Conservation (phyloP, 352 stramenopile species). For the Globisporangium parvum region DNA sequence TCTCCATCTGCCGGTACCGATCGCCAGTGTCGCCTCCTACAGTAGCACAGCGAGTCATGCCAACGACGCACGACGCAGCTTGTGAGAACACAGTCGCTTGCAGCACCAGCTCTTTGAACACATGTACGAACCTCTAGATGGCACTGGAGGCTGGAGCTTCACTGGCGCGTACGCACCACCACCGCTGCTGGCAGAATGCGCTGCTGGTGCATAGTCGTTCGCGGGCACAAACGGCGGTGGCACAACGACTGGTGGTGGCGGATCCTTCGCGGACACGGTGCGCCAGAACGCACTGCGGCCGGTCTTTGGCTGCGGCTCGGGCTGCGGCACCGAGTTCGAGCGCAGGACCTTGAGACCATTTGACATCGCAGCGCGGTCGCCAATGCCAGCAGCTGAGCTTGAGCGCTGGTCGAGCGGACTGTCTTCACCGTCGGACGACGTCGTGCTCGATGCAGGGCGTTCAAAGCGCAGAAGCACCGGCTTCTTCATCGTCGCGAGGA, state of each 20-base stretch:
- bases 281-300: slow-evolving; percentile 60
- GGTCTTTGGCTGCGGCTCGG: slow-evolving; percentile 19
- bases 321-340: slow-evolving; percentile 43
- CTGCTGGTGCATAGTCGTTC: neutral
- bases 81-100: neutral
- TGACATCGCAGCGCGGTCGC: slow-evolving; percentile 24
- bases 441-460: slow-evolving; percentile 37
- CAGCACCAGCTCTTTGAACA: too few relatives aligned
- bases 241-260: neutral
- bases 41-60: neutral
- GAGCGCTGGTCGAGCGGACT: slow-evolving; percentile 39
- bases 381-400: slow-evolving; percentile 27
- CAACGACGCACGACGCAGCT: neutral
- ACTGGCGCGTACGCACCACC: slow-evolving; percentile 1
- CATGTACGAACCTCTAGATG: neutral
- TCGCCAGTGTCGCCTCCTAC: slow-evolving; percentile 1
- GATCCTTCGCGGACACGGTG: slow-evolving; percentile 33
- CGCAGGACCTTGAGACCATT: slow-evolving; percentile 32
- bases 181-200: neutral
- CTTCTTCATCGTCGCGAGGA: slow-evolving; percentile 88
- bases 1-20: slow-evolving; percentile 18
- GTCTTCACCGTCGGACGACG: slow-evolving; percentile 42
- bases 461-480: slow-evolving; percentile 82
- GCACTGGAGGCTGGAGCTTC: neutral
- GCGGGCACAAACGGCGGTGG: neutral